A percentile compares a stretch with the other conserved stretches of the same genome.
Evolutionary conservation across 2,329 filamentous ascomycete species (phyloP).

Genomic region (Fusarium sp.): DNA sequence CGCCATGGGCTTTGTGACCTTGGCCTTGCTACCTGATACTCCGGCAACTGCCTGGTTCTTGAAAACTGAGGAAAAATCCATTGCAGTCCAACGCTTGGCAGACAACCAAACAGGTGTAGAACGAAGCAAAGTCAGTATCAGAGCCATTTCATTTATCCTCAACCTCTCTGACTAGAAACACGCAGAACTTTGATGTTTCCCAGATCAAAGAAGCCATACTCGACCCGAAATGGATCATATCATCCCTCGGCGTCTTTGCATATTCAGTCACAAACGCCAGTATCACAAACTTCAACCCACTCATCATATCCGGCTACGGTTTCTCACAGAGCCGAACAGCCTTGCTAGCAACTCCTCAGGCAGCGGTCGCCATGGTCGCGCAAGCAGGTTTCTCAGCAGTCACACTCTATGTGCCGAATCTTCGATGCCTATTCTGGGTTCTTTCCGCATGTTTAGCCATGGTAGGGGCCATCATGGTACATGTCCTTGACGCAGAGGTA

Average conservation of each 20-base stretch:
- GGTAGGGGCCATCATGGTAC: constrained; percentile 41
- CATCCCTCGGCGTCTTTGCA: constrained; percentile 56
- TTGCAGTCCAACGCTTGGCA: constrained; percentile 1
- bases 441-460: constrained; percentile 35
- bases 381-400: constrained; percentile 38
- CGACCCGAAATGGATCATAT: constrained; percentile 39
- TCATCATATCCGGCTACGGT: constrained; percentile 68
- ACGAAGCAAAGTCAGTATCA: constrained; percentile 9
- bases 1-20: background rate
- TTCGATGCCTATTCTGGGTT: constrained; percentile 47
- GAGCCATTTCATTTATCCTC: constrained; percentile 4
- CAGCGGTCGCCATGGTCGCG: constrained; percentile 46
- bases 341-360: constrained; percentile 47
- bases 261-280: constrained; percentile 76
- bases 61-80: background rate
- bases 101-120: constrained; percentile 4
- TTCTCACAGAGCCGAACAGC: constrained; percentile 43
- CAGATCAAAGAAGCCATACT: constrained; percentile 36
- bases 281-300: constrained; percentile 70
- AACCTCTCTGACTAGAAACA: constrained; percentile 15
- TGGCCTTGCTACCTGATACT: background rate
- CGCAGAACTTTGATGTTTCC: constrained; percentile 24
- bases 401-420: constrained; percentile 41
- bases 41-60: constrained; percentile 5
- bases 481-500: constrained; percentile 26